A percentile compares a stretch with the other conserved stretches of the same genome.
phyloP scores from a whole-genome alignment of 2,329 filamentous ascomycete species.

The Ascomycota sp. region DNA sequence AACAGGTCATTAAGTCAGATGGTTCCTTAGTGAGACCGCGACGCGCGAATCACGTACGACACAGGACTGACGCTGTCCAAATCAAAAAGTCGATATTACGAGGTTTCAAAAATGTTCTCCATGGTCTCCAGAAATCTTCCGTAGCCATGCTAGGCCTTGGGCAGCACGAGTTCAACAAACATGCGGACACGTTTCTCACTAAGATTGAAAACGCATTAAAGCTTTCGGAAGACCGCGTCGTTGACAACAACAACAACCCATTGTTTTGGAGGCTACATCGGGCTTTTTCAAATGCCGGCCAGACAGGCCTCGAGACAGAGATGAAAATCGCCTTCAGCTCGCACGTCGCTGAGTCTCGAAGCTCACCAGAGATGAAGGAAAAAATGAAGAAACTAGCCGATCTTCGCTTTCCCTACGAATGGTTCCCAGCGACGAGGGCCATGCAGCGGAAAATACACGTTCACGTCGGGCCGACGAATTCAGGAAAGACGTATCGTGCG shows the following conservation, averaged over 20 bases:
- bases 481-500: conserved; percentile 92
- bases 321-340: conserved; percentile 50
- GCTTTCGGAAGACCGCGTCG: conserved; percentile 18
- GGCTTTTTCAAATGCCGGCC: conserved; percentile 35
- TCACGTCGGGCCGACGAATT: conserved; percentile 93
- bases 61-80: too few relatives aligned
- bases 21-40: too few relatives aligned
- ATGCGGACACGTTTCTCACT: conserved; percentile 23
- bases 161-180: conserved; percentile 20
- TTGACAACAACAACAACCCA: conserved; percentile 27
- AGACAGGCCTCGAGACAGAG: conserved; percentile 30
- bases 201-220: conserved; percentile 23
- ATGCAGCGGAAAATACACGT: conserved; percentile 72
- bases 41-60: too few relatives aligned
- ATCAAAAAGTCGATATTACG: too few relatives aligned
- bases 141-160: too few relatives aligned
- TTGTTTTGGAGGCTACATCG: too few relatives aligned
- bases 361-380: conserved; percentile 32
- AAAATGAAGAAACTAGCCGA: conserved; percentile 53
- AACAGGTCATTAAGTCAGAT: too few relatives aligned
- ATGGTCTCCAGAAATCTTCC: too few relatives aligned
- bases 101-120: too few relatives aligned
- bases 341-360: conserved; percentile 35
- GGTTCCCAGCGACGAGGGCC: conserved; percentile 69
- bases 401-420: conserved; percentile 73